Evolutionary conservation across 305 asterid genomes (phyloP).

Genomic region (Fraxinus xanthoxyloides): DNA sequence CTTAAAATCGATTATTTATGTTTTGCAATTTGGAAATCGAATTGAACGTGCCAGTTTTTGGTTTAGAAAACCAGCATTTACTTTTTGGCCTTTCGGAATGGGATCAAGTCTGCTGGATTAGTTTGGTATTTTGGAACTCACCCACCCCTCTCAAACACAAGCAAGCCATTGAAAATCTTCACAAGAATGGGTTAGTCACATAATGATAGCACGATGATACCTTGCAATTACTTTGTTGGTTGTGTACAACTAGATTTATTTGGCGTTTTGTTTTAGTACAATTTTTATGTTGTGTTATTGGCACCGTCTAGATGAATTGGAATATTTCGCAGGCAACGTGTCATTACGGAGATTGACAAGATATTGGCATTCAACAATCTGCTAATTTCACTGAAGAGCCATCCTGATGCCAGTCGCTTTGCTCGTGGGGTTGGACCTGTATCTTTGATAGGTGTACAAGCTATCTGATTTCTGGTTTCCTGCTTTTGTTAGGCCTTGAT

Average conservation of each 20-base stretch:
- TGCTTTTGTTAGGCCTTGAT: constrained; percentile 4
- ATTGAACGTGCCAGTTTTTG: background rate
- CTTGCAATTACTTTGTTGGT: constrained; percentile 13
- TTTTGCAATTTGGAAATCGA: background rate
- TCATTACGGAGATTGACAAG: constrained; percentile 78
- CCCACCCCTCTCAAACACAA: background rate
- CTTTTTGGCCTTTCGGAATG: background rate
- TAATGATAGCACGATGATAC: background rate
- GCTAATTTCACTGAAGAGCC: constrained; percentile 67
- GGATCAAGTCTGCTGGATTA: background rate
- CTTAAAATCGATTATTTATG: background rate
- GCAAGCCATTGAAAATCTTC: constrained; percentile 6
- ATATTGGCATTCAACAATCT: constrained; percentile 68
- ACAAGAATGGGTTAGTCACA: constrained; percentile 11
- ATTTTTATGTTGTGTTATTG: background rate
- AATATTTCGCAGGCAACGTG: constrained; percentile 49
- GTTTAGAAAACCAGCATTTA: background rate
- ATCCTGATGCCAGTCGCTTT: constrained; percentile 76
- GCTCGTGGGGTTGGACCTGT: constrained; percentile 87
- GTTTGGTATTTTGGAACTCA: background rate
- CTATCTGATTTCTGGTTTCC: constrained; percentile 12
- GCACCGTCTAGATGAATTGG: constrained; percentile 14
- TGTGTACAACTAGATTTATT: background rate
- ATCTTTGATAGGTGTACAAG: constrained; percentile 62
- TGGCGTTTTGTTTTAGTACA: background rate